phyloP scores from a whole-genome alignment of 768 basidiomycete species.

The Mycena filopes region DNA sequence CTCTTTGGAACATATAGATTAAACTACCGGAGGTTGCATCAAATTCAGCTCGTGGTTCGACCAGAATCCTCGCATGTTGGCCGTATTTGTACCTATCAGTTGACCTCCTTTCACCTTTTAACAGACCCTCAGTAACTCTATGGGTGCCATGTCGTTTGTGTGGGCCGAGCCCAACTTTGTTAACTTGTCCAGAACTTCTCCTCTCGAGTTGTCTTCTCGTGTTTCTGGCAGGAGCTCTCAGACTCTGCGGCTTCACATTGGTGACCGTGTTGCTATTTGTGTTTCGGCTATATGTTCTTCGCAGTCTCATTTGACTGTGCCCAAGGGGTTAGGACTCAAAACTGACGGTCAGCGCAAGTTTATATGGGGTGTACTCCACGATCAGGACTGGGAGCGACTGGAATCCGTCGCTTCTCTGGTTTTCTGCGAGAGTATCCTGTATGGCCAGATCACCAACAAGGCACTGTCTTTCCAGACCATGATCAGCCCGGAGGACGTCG shows the following conservation, averaged over 20 bases:
- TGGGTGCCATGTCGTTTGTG: neutral
- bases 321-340: neutral
- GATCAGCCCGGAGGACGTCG: neutral
- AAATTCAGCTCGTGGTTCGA: neutral
- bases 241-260: neutral
- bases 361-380: neutral
- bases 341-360: neutral
- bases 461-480: neutral
- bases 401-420: neutral
- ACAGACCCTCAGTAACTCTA: constrained; percentile 1
- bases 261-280: neutral
- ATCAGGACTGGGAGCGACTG: neutral
- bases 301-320: neutral
- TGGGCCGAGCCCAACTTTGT: neutral
- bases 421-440: neutral
- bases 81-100: neutral
- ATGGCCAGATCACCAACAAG: neutral
- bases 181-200: neutral
- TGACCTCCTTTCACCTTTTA: neutral
- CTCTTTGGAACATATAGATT: neutral
- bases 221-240: neutral
- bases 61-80: neutral
- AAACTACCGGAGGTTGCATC: neutral
- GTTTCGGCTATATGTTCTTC: neutral
- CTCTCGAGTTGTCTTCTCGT: neutral